Evolutionary conservation across 192 early-diverging fungal species (phyloP).

Genomic region (Dissophora ornata): DNA sequence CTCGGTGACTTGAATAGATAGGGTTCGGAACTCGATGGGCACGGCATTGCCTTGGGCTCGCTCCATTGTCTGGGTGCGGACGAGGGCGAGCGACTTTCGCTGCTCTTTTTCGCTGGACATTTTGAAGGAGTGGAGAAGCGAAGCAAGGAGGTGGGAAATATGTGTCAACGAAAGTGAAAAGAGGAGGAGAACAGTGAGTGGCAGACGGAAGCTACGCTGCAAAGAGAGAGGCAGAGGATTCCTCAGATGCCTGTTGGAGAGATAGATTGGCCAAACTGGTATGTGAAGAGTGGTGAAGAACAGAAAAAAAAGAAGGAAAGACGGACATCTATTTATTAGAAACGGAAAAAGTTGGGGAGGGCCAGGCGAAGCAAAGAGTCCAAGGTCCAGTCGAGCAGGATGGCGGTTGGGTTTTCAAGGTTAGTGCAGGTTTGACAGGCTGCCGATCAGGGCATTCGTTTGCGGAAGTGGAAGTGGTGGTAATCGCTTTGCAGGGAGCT

Average conservation of each 20-base stretch:
- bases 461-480: too few relatives aligned
- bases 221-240: neutral
- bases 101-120: constrained; percentile 46
- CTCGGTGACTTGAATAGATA: constrained; percentile 60
- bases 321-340: constrained; percentile 22
- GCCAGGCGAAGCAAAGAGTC: neutral
- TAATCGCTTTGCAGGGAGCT: too few relatives aligned
- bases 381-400: neutral
- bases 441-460: too few relatives aligned
- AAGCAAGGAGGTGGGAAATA: too few relatives aligned
- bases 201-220: neutral
- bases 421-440: too few relatives aligned
- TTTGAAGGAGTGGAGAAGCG: too few relatives aligned
- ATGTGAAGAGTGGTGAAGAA: constrained; percentile 21
- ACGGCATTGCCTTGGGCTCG: constrained; percentile 44
- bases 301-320: constrained; percentile 16
- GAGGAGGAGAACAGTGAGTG: neutral
- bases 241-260: constrained; percentile 10
- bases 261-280: constrained; percentile 9
- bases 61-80: constrained; percentile 49
- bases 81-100: constrained; percentile 40
- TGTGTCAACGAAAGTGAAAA: neutral
- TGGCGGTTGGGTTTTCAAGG: neutral
- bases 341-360: neutral
- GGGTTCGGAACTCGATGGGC: constrained; percentile 60